Percentiles rank a stretch among this genome's conserved stretches.
phyloP scores from a whole-genome alignment of 2,329 filamentous ascomycete genomes.

The Fusarium vanettenii region DNA sequence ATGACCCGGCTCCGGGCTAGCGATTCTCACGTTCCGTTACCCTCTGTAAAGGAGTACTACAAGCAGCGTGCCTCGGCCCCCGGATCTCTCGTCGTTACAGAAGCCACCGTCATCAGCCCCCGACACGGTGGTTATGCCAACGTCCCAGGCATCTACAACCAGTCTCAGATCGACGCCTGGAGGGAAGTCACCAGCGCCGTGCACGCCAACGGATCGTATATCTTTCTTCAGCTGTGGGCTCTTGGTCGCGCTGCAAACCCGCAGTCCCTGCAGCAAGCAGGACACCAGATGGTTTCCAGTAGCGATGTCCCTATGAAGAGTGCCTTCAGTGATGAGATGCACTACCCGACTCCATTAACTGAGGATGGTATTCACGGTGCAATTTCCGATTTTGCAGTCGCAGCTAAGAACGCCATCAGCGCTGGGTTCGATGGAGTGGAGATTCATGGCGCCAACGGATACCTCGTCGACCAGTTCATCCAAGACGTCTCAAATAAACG shows the following conservation, averaged over 20 bases:
- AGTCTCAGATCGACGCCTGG: background rate
- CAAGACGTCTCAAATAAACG: conserved; percentile 42
- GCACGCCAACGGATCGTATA: background rate
- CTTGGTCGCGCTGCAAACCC: background rate
- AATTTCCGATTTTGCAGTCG: background rate
- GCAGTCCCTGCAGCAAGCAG: background rate
- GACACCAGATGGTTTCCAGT: background rate
- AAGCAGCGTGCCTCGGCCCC: background rate
- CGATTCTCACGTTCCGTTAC: background rate
- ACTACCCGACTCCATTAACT: background rate
- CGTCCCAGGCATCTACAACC: conserved; percentile 1
- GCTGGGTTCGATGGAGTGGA: background rate
- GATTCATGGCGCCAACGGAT: conserved; percentile 4
- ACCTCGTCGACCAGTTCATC: background rate
- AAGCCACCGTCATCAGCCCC: background rate
- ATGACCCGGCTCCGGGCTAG: background rate
- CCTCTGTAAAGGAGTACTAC: background rate
- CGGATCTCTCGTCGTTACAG: background rate
- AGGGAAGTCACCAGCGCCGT: background rate
- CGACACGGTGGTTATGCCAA: background rate
- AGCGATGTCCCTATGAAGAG: background rate
- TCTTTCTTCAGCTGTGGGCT: background rate
- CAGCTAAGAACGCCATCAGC: background rate
- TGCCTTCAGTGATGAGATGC: background rate
- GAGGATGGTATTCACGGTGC: background rate